Evolutionary conservation across 176 grass and related monocot genomes (phyloP).

Genomic region (Triticum timopheevii): DNA sequence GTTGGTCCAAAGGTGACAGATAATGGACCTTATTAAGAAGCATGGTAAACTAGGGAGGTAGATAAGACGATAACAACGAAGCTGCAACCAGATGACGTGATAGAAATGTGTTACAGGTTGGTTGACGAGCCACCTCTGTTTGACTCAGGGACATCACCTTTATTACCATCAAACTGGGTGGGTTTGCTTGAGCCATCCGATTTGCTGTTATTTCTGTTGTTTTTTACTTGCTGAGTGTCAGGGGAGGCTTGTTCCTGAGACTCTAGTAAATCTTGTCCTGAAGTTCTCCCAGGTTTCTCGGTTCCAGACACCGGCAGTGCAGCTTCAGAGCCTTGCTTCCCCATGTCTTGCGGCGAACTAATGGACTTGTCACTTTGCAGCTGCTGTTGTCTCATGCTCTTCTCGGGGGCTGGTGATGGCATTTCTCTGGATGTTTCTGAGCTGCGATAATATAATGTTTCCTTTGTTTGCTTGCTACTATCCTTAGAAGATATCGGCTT

Average conservation of each 20-base stretch:
- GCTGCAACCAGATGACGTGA: slow-evolving; percentile 1
- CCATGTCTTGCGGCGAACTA: slow-evolving; percentile 18
- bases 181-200: slow-evolving; percentile 30
- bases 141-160: slow-evolving; percentile 22
- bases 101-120: slow-evolving; percentile 1
- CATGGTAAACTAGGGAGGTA: background rate
- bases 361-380: slow-evolving; percentile 15
- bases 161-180: background rate
- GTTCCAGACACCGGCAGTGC: background rate
- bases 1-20: slow-evolving; percentile 23
- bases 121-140: background rate
- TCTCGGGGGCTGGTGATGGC: background rate
- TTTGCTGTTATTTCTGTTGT: slow-evolving; percentile 22
- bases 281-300: slow-evolving; percentile 11
- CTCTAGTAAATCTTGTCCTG: slow-evolving; percentile 20
- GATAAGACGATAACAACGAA: slow-evolving; percentile 9
- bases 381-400: slow-evolving; percentile 32
- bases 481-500: slow-evolving; percentile 26
- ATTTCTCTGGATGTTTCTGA: slow-evolving; percentile 28
- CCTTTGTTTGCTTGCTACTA: slow-evolving; percentile 1
- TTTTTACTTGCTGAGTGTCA: slow-evolving; percentile 8
- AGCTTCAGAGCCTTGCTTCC: slow-evolving; percentile 24
- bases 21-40: slow-evolving; percentile 48
- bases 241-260: background rate
- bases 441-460: slow-evolving; percentile 9